A percentile compares a stretch with the other conserved stretches of the same genome.
These are phyloP conservation scores for Colletotrichum sublineola DNA, from an alignment of 2,329 filamentous ascomycete species.

Conservation along the genomic window DNA sequence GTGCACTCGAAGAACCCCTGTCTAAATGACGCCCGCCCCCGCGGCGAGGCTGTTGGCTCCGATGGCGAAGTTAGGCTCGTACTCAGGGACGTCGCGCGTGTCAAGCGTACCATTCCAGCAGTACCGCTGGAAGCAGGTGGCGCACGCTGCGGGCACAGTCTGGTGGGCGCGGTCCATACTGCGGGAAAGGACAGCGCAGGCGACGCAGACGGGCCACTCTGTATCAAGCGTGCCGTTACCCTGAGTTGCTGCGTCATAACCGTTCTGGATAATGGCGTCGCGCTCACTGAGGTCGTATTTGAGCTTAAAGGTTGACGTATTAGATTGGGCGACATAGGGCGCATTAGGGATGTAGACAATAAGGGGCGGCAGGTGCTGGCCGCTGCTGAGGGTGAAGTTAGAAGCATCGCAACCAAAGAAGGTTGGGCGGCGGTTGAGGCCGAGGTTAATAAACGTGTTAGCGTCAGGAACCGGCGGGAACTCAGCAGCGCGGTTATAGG, in stretches of 20 bases:
- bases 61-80: slow-evolving; percentile 51
- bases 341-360: slow-evolving; percentile 91
- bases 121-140: slow-evolving; percentile 81
- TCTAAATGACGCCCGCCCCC: too few relatives aligned
- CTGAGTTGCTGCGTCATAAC: slow-evolving; percentile 85
- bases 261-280: slow-evolving; percentile 87
- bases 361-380: slow-evolving; percentile 70
- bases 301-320: slow-evolving; percentile 82
- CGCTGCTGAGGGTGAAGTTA: slow-evolving; percentile 65
- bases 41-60: neutral
- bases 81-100: slow-evolving; percentile 42
- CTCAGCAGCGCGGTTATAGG: slow-evolving; percentile 66
- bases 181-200: slow-evolving; percentile 85
- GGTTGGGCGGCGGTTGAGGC: slow-evolving; percentile 70
- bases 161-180: slow-evolving; percentile 80
- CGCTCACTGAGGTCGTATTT: slow-evolving; percentile 75
- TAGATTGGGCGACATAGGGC: slow-evolving; percentile 82
- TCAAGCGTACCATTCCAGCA: slow-evolving; percentile 87
- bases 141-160: slow-evolving; percentile 78
- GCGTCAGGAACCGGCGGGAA: slow-evolving; percentile 71
- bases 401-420: slow-evolving; percentile 73
- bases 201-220: slow-evolving; percentile 86
- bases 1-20: too few relatives aligned
- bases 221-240: slow-evolving; percentile 81
- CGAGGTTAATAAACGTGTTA: slow-evolving; percentile 68